These are phyloP conservation scores for Orbilia quercus DNA, from an alignment of 2,329 filamentous ascomycete genomes.

Conservation along the genomic window DNA sequence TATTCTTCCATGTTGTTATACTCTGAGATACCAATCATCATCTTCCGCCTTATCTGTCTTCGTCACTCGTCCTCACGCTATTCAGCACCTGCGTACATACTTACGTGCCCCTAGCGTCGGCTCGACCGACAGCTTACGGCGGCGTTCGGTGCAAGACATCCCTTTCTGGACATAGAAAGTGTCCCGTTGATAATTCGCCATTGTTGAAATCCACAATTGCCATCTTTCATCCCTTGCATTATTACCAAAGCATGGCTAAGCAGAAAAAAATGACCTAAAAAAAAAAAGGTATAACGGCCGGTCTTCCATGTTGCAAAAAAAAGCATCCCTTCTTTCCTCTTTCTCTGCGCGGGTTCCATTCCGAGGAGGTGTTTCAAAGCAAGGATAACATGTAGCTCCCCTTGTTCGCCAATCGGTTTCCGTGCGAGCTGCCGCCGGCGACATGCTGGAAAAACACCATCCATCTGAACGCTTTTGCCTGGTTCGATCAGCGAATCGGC, in stretches of 20 bases:
- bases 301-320: too few relatives aligned
- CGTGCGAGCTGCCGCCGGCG: slow-evolving; percentile 17
- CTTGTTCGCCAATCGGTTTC: slow-evolving; percentile 50
- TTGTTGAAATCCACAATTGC: slow-evolving; percentile 18
- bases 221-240: slow-evolving; percentile 37
- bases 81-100: background rate
- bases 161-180: slow-evolving; percentile 9
- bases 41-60: slow-evolving; percentile 17
- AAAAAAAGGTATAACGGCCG: too few relatives aligned
- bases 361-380: slow-evolving; percentile 44
- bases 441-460: background rate
- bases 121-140: slow-evolving; percentile 8
- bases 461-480: slow-evolving; percentile 6
- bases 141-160: slow-evolving; percentile 1
- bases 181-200: slow-evolving; percentile 13
- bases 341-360: slow-evolving; percentile 29
- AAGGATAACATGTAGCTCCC: slow-evolving; percentile 30
- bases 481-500: slow-evolving; percentile 38
- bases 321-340: too few relatives aligned
- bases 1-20: slow-evolving; percentile 34
- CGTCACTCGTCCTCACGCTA: background rate
- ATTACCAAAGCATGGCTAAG: slow-evolving; percentile 32
- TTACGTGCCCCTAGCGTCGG: slow-evolving; percentile 10
- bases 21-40: slow-evolving; percentile 46
- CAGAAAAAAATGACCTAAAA: background rate